Evolutionary conservation across 176 grass and related monocot species (phyloP).

Genomic region (Triticum aestivum): IWGSC_CS_RefSeq_v2.1 NC_057799.1:407066512-407067011

Average conservation of each 20-base stretch:
- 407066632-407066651: neutral
- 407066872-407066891: too few species aligned
- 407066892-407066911: neutral
- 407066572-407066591: neutral
- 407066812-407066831: neutral
- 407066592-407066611: neutral
- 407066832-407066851: neutral
- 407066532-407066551: neutral
- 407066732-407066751: neutral
- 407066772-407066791: neutral
- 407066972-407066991: neutral
- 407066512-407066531: neutral
- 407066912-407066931: neutral
- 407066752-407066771: neutral
- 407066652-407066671: neutral
- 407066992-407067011: neutral
- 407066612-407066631: neutral
- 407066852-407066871: neutral
- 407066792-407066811: neutral
- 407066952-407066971: neutral
- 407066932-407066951: neutral
- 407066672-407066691: neutral
- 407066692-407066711: neutral
- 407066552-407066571: neutral
- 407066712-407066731: neutral